phyloP scores from a whole-genome alignment of 371 early-diverging fungal genomes.

The Coemansia sp. region DNA sequence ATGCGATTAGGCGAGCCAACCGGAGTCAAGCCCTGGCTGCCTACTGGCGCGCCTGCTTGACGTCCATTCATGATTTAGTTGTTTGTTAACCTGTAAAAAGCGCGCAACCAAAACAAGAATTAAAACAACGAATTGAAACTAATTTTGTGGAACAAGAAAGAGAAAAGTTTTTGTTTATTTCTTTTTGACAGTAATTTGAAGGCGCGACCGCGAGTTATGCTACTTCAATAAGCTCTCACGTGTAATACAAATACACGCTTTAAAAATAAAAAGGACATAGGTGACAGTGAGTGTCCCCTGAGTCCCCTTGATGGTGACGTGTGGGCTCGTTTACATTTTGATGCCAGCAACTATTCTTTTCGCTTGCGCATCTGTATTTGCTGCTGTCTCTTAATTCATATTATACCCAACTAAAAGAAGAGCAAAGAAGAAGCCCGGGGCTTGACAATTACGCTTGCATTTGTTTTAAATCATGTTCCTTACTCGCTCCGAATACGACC shows the following conservation, averaged over 20 bases:
- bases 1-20: conserved; percentile 46
- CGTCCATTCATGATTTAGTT: conserved; percentile 6
- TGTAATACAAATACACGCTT: no score
- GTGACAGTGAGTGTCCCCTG: not conserved
- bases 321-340: not conserved
- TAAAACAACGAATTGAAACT: not conserved
- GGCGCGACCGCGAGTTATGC: no score
- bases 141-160: not conserved
- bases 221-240: no score
- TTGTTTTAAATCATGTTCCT: conserved; percentile 29
- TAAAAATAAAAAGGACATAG: conserved; percentile 1
- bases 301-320: not conserved
- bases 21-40: conserved; percentile 37
- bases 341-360: not conserved
- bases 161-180: not conserved
- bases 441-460: not conserved
- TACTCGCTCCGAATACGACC: conserved; percentile 90
- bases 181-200: not conserved
- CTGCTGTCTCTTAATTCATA: not conserved
- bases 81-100: not conserved
- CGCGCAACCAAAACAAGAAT: not conserved
- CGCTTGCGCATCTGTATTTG: not conserved
- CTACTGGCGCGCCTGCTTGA: conserved; percentile 28
- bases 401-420: not conserved
- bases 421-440: not conserved